Percentiles rank a stretch among this genome's conserved stretches.
These are phyloP conservation scores for Hanseniaspora meyeri DNA, from an alignment of 805 yeast species.

Conservation along the genomic window DNA sequence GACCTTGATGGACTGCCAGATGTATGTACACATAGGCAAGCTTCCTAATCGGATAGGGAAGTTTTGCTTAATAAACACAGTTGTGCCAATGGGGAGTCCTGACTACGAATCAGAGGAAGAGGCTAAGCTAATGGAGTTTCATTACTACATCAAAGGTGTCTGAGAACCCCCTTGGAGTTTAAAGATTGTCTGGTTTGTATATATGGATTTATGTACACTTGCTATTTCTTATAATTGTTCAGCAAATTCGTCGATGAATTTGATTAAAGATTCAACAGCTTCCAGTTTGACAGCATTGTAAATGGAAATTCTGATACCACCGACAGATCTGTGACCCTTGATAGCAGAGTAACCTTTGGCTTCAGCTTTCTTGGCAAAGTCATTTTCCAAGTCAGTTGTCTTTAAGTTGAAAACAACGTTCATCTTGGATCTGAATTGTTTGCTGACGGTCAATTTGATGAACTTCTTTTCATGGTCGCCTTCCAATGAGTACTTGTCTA, in stretches of 20 bases:
- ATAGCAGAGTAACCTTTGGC: slow-evolving; percentile 55
- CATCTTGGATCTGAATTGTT: slow-evolving; percentile 67
- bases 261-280: slow-evolving; percentile 45
- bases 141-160: slow-evolving; percentile 1
- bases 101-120: not conserved
- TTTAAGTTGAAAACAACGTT: slow-evolving; percentile 79
- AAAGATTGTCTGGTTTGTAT: not conserved
- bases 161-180: not conserved
- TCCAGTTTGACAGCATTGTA: slow-evolving; percentile 72
- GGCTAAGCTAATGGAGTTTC: slow-evolving; percentile 1
- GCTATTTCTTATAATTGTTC: slow-evolving; percentile 23
- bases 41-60: slow-evolving; percentile 3
- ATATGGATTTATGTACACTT: not conserved
- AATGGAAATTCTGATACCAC: slow-evolving; percentile 88
- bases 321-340: slow-evolving; percentile 94
- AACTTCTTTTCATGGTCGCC: slow-evolving; percentile 22
- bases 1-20: slow-evolving; percentile 2
- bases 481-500: slow-evolving; percentile 39
- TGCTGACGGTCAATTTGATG: slow-evolving; percentile 54
- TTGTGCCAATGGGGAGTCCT: slow-evolving; percentile 1
- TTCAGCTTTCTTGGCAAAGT: slow-evolving; percentile 59
- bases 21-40: slow-evolving; percentile 6
- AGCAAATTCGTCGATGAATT: slow-evolving; percentile 52
- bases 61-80: slow-evolving; percentile 9
- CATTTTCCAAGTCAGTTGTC: slow-evolving; percentile 49